Evolutionary conservation across 345 rosid species (phyloP).

Genomic region (Rhodomyrtus tomentosa): DNA sequence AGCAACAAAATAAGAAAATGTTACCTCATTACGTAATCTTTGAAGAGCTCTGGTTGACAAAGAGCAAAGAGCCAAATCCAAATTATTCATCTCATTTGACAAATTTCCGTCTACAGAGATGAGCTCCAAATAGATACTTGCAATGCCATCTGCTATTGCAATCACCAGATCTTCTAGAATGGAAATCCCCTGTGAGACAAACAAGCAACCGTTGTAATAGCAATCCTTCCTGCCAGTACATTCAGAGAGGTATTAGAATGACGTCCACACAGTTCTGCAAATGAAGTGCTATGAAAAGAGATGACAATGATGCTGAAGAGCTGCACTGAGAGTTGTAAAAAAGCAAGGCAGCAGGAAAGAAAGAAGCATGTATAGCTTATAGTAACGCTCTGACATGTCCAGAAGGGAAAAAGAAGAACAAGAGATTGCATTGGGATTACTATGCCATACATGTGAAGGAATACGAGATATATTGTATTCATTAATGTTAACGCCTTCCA

Average conservation of each 20-base stretch:
- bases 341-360: neutral
- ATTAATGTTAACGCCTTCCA: neutral
- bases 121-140: conserved; percentile 76
- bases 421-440: too few relatives aligned
- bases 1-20: neutral
- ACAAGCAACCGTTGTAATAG: conserved; percentile 43
- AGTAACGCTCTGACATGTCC: neutral
- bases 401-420: too few relatives aligned
- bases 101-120: conserved; percentile 79
- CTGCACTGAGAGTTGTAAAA: neutral
- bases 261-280: neutral
- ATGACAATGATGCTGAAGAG: neutral
- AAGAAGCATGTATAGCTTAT: neutral
- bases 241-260: conserved; percentile 1
- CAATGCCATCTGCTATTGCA: conserved; percentile 75
- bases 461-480: neutral
- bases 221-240: conserved; percentile 35
- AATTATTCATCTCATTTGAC: conserved; percentile 45
- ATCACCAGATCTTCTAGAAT: conserved; percentile 84
- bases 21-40: conserved; percentile 81
- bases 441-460: too few relatives aligned
- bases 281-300: neutral
- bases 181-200: conserved; percentile 46
- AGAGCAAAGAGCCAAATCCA: conserved; percentile 47
- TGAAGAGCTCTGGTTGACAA: conserved; percentile 85